Conservation (phyloP, 352 stramenopile species). For the Blastocystis sp. region DNA sequence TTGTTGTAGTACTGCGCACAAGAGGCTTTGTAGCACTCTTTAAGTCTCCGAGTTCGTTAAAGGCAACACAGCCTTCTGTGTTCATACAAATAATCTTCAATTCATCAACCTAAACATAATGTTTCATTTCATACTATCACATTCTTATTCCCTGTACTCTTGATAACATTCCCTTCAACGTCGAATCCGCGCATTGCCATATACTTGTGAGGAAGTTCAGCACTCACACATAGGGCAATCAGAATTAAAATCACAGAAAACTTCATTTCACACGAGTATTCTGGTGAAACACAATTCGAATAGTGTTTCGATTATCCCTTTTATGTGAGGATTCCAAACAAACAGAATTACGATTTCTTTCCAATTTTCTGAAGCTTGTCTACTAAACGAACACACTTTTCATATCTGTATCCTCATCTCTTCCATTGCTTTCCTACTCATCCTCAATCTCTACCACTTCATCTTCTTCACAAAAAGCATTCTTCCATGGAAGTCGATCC, state of each 20-base stretch:
- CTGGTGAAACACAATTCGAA: neutral
- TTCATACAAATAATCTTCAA: conserved; percentile 60
- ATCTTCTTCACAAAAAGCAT: conserved; percentile 43
- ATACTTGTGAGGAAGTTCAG: conserved; percentile 41
- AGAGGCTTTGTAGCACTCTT: conserved; percentile 54
- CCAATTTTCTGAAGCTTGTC: conserved; percentile 2
- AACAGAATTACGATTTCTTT: neutral
- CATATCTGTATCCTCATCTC: conserved; percentile 11
- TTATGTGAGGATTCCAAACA: neutral
- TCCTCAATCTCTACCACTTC: neutral
- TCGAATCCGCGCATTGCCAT: conserved; percentile 51
- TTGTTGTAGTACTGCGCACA: neutral
- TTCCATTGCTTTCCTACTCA: neutral
- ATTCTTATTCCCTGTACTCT: conserved; percentile 10
- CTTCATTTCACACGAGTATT: neutral
- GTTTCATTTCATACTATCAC: neutral
- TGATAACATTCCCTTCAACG: conserved; percentile 40
- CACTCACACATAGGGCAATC: neutral
- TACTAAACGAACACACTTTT: conserved; percentile 5
- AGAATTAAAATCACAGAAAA: neutral
- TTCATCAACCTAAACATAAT: conserved; percentile 26
- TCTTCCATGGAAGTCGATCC: conserved; percentile 32
- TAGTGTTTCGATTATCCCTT: neutral
- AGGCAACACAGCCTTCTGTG: conserved; percentile 55
- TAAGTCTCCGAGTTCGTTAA: conserved; percentile 37